phyloP scores from a whole-genome alignment of 495 filamentous ascomycete genomes.

The Chaetomium tenue region DNA sequence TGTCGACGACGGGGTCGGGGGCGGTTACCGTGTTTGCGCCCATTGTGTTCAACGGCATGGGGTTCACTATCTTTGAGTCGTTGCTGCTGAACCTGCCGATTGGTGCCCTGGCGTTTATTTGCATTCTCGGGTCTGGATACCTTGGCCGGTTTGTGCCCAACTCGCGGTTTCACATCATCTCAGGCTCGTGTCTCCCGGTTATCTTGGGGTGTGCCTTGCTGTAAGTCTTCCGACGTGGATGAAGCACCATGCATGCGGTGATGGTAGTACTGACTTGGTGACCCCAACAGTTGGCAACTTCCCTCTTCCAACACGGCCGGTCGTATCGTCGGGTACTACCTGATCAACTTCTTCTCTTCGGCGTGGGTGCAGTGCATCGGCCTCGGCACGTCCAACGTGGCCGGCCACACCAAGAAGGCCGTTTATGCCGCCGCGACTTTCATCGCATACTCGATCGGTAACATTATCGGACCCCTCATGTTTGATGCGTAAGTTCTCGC shows the following conservation, averaged over 20 bases:
- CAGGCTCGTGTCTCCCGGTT: conserved; percentile 3
- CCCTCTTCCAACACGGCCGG: conserved; percentile 11
- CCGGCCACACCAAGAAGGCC: conserved; percentile 19
- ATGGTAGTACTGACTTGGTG: not conserved
- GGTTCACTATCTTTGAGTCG: conserved; percentile 15
- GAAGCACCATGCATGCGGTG: not conserved
- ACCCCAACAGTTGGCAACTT: not conserved
- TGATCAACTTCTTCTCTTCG: conserved; percentile 18
- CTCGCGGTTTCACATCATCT: conserved; percentile 11
- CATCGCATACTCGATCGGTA: conserved; percentile 14
- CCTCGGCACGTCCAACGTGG: conserved; percentile 18
- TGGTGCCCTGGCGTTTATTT: conserved; percentile 11
- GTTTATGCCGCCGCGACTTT: conserved; percentile 12
- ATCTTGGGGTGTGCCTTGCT: conserved; percentile 10
- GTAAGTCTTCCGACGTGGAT: not conserved
- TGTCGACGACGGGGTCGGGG: conserved; percentile 12
- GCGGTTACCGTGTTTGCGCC: conserved; percentile 16
- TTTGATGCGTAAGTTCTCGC: conserved; percentile 11
- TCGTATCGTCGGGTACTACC: conserved; percentile 14
- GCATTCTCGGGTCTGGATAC: conserved; percentile 11
- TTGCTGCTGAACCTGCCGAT: conserved; percentile 19
- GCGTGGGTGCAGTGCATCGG: conserved; percentile 17
- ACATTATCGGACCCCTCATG: conserved; percentile 17
- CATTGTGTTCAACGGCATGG: conserved; percentile 19
- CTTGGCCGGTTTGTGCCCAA: not conserved